Conservation (phyloP, 1,284 basidiomycete genomes). For the Rhodotorula sp. region DNA sequence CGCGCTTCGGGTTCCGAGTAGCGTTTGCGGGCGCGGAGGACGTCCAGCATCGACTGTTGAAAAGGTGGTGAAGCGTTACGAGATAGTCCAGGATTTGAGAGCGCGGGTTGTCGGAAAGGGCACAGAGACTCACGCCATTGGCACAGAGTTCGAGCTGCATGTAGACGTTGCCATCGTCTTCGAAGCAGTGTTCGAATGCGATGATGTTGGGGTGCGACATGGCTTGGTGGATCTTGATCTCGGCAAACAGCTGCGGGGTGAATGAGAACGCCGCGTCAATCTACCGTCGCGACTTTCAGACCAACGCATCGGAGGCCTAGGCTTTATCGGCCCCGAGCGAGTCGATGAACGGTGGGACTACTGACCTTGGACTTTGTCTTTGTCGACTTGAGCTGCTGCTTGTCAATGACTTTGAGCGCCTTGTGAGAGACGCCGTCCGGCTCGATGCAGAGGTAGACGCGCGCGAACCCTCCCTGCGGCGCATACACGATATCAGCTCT, state of each 20-base stretch:
- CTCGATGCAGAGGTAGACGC: conserved; percentile 42
- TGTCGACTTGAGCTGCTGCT: conserved; percentile 52
- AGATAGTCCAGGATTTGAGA: background rate
- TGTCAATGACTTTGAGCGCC: conserved; percentile 53
- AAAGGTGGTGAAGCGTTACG: background rate
- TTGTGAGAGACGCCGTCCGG: conserved; percentile 39
- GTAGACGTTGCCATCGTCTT: conserved; percentile 93
- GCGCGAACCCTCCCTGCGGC: conserved; percentile 41
- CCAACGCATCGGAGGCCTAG: background rate
- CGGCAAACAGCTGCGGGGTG: conserved; percentile 74
- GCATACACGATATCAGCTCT: background rate
- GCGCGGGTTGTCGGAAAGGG: no score
- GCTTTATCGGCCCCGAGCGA: background rate
- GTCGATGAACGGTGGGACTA: background rate
- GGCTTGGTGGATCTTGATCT: conserved; percentile 96
- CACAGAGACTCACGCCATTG: conserved; percentile 60
- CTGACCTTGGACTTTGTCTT: conserved; percentile 49
- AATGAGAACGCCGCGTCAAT: background rate
- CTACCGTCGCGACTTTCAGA: background rate
- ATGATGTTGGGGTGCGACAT: conserved; percentile 92
- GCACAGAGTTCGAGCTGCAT: conserved; percentile 93
- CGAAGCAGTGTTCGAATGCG: conserved; percentile 88
- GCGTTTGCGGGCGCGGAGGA: conserved; percentile 80
- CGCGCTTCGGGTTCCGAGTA: conserved; percentile 91
- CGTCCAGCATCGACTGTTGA: conserved; percentile 67